Percentiles rank a stretch among this genome's conserved stretches.
Evolutionary conservation across 73 alveolate species (phyloP).

Genomic region (Tetrahymena elliotti): DNA sequence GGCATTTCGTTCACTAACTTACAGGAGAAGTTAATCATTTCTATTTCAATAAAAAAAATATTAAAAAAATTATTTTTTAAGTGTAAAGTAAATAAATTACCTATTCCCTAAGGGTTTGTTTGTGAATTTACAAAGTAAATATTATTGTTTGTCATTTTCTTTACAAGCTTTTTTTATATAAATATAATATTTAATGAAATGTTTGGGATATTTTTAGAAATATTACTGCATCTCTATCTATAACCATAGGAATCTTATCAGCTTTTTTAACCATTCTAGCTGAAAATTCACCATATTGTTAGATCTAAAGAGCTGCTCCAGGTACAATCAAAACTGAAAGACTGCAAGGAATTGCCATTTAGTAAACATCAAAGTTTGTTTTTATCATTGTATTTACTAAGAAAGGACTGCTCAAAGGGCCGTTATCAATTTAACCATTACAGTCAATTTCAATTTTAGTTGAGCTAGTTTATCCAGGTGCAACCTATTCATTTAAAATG

Average conservation of each 20-base stretch:
- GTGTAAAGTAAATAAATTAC: background rate
- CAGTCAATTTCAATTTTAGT: background rate
- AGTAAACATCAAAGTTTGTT: slow-evolving; percentile 26
- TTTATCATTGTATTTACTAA: slow-evolving; percentile 17
- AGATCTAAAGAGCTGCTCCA: slow-evolving; percentile 3
- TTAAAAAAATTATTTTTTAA: background rate
- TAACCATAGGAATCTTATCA: background rate
- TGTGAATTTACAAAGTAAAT: background rate
- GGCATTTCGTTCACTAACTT: slow-evolving; percentile 11
- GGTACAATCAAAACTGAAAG: slow-evolving; percentile 16
- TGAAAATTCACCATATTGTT: background rate
- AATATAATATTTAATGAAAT: background rate
- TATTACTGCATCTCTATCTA: background rate
- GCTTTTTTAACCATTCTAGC: slow-evolving; percentile 15
- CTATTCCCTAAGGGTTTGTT: slow-evolving; percentile 8
- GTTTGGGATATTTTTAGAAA: background rate
- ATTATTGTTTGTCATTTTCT: slow-evolving; percentile 11
- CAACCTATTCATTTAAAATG: too few relatives aligned
- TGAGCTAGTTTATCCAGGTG: slow-evolving; percentile 10
- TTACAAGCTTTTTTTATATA: background rate
- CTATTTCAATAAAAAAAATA: background rate
- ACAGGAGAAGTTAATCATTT: slow-evolving; percentile 3
- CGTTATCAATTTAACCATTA: slow-evolving; percentile 22
- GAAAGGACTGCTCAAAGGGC: slow-evolving; percentile 28
- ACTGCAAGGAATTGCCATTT: slow-evolving; percentile 19